phyloP scores from a whole-genome alignment of 129 eudicot genomes.

The Helianthus tuberosus region DNA sequence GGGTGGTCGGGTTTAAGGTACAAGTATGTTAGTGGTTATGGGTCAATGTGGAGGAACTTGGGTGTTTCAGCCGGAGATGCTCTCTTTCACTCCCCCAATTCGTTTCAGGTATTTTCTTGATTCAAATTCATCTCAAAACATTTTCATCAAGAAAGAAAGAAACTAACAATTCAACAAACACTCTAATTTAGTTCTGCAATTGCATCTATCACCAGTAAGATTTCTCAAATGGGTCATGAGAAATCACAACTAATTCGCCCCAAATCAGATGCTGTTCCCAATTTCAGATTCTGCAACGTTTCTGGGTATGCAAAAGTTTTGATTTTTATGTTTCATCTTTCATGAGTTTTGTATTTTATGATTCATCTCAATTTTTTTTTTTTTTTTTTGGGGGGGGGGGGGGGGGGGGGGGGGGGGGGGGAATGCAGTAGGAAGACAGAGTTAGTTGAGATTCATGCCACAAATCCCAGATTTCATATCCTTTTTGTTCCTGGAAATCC shows the following conservation, averaged over 20 bases:
- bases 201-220: conserved; percentile 5
- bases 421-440: conserved; percentile 62
- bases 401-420: too few relatives aligned
- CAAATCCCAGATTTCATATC: conserved; percentile 59
- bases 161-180: not conserved
- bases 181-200: conserved; percentile 10
- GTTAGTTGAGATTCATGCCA: conserved; percentile 64
- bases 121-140: not conserved
- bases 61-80: conserved; percentile 25
- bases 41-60: too few relatives aligned
- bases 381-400: not conserved
- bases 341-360: not conserved
- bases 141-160: not conserved
- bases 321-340: not conserved
- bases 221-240: conserved; percentile 44
- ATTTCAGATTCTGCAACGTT: conserved; percentile 62
- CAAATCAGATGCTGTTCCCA: conserved; percentile 40
- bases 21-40: not conserved
- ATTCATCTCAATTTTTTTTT: not conserved
- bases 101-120: conserved; percentile 26
- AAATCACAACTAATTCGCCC: conserved; percentile 32
- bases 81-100: conserved; percentile 15
- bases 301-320: conserved; percentile 49
- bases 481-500: conserved; percentile 94
- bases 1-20: not conserved